These are phyloP conservation scores for Laetiporus sulphureus DNA, from an alignment of 1,284 basidiomycete genomes.

Conservation along the genomic window DNA sequence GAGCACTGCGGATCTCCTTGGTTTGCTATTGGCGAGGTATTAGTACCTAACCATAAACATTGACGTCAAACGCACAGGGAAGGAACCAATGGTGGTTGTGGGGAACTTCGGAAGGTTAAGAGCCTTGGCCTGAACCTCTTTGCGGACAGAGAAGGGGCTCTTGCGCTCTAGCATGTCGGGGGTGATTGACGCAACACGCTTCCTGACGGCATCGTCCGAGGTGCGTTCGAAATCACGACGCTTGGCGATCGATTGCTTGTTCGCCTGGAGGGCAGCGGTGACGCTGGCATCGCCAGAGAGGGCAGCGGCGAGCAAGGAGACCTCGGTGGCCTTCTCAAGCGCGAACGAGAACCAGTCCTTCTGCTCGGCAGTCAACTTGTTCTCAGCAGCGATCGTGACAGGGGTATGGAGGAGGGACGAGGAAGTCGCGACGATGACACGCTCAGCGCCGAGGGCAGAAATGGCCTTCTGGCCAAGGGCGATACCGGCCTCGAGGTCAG, in stretches of 20 bases:
- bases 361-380: conserved; percentile 85
- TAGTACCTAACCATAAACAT: conserved; percentile 6
- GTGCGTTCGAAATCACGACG: conserved; percentile 95
- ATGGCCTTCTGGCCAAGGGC: conserved; percentile 84
- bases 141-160: conserved; percentile 84
- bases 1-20: conserved; percentile 96
- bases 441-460: conserved; percentile 75
- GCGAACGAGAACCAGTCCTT: conserved; percentile 99
- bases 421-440: conserved; percentile 92
- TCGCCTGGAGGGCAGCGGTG: conserved; percentile 73
- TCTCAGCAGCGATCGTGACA: conserved; percentile 91
- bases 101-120: conserved; percentile 96
- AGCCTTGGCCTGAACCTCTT: conserved; percentile 85
- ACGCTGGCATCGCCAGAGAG: conserved; percentile 69
- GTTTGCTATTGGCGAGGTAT: conserved; percentile 66
- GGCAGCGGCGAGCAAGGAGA: conserved; percentile 80
- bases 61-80: conserved; percentile 70
- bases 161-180: conserved; percentile 86
- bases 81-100: conserved; percentile 98
- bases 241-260: conserved; percentile 89
- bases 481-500: conserved; percentile 84
- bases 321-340: conserved; percentile 92
- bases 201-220: conserved; percentile 94
- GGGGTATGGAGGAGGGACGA: conserved; percentile 99
- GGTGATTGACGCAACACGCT: conserved; percentile 91